These are phyloP conservation scores for Schizochytrium sp. DNA, from an alignment of 108 stramenopile species.

Conservation along the genomic window DNA sequence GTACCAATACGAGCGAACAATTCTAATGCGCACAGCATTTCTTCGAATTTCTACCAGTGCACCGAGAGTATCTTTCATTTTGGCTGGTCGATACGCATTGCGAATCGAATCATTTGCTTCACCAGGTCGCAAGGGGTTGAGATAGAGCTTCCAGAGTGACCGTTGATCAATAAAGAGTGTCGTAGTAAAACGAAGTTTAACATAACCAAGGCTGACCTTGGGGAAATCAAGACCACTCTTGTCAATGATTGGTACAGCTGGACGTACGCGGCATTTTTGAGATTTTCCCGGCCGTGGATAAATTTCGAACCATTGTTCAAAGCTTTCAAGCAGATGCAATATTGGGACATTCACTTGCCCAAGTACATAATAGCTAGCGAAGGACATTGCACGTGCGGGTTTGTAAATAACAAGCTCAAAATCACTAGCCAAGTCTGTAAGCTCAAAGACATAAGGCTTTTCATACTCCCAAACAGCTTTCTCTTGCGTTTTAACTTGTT, in stretches of 20 bases:
- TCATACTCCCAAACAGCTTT: neutral
- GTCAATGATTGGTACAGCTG: conserved; percentile 15
- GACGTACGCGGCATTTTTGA: neutral
- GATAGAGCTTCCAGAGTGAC: neutral
- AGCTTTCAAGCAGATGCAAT: neutral
- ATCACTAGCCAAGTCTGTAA: neutral
- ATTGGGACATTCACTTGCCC: neutral
- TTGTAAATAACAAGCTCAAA: neutral
- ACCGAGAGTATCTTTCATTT: conserved; percentile 6
- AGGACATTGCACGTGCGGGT: neutral
- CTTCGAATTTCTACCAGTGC: neutral
- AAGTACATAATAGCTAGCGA: neutral
- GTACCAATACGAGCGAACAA: neutral
- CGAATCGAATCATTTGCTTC: neutral
- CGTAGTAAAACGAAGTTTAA: neutral
- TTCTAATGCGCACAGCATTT: neutral
- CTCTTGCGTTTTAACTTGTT: neutral
- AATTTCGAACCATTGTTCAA: conserved; percentile 4
- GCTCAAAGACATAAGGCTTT: neutral
- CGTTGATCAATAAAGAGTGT: neutral
- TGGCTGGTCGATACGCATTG: neutral
- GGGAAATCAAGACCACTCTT: conserved; percentile 26
- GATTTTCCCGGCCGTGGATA: neutral
- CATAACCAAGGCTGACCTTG: neutral
- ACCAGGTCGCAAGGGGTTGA: neutral